Evolutionary conservation across 768 basidiomycete genomes (phyloP), one percentile per base, ranked within the genome.

Genomic region (Lactarius evosmus): DNA sequence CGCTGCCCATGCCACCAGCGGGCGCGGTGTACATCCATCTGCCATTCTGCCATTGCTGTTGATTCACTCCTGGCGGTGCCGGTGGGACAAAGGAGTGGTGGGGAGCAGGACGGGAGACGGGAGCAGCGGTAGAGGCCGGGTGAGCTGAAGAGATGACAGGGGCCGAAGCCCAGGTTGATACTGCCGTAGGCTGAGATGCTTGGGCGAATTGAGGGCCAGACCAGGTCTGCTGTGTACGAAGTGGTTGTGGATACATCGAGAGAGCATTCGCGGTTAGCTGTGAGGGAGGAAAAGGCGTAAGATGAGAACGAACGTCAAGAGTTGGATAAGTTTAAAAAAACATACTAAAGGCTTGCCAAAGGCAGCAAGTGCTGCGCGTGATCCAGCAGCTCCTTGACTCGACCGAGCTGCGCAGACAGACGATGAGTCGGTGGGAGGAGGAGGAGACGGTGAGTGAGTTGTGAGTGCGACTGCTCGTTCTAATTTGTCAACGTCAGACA

Each of bases 1-100:
- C 58, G 19, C 19, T 33, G 55, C 14, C 25, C 56, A 44, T 46
- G n/a, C 38, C 50, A 14, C 41, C 60, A 7, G 34, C 5, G 22
- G 55, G 60, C 1, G 33, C 60, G 33, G 60, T 68, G 46, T 61
- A 69, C 38, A 50, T 54, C 68, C 68, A 69, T n/a, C 66, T 58
- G 62, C 68, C 68, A 33, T 61, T 67, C 62, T 61, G 63, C 68
- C 68, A 69, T n/a, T 60, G 57, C 25, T 64, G 66, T 27, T 53
- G 66, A 63, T 69, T 67, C 14, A 69, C 68, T 27, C 68, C 68
- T 1, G 67, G 66, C 1, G 68, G 68, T 17, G 41, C 68, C 0
- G 68, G 68, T 9, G 68, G 68, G 32, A 67, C 66, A 25, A 61
- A 65, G 53, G 67, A 33, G 1, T 51, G 58, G 22, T 50, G 49